Evolutionary conservation across 2,329 filamentous ascomycete species (phyloP), one percentile per base, ranked within the genome.

Genomic region (Ophiostoma sp.): DNA sequence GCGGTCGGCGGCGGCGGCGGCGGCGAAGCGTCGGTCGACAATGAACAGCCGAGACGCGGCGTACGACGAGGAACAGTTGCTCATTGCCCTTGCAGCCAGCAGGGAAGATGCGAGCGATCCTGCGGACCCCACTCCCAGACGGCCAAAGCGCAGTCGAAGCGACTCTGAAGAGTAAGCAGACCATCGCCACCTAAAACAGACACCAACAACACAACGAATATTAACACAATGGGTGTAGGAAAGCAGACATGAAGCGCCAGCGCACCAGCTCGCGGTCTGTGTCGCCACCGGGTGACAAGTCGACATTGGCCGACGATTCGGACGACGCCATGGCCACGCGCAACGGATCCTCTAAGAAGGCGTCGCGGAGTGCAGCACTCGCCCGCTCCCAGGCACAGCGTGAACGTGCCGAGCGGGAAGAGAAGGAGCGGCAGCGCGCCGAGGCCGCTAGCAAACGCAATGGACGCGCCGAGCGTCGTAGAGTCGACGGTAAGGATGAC

Each of bases 11-110:
- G 85, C 85, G 11, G 83, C 85, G 0, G 80, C 83, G 12, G 87
- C 89, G 70, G 90, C 91, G 50, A 98, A 98, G 81, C 90, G 96
- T 74, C 89, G 96, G 36, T 97, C 94, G 25, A 99, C 96, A 7
- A 98, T 98, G 94, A 97, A 98, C 80, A 99, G 96, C 81, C 90
- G 95, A 75, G 92, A 94, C 81, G 95, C 95, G 57, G 95, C 94
- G 28, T 98, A 98, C 78, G 95, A 98, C 76, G 96, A 99, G 82
- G 95, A 97, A 78, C 94, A 97, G 80, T 91, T 99, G 52, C 90
- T 94, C 72, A 90, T 93, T 77, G 96, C 95, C 39, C 94, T 99
- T 78, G 95, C 98, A 81, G 95, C 97, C 75, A 99, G 96, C 84
- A 98, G 95, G 83, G 91, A 93, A 79, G 93, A 97, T 59, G 90